Conservation (phyloP, 169 alveolate species). For the Cryptosporidium sp. region DNA sequence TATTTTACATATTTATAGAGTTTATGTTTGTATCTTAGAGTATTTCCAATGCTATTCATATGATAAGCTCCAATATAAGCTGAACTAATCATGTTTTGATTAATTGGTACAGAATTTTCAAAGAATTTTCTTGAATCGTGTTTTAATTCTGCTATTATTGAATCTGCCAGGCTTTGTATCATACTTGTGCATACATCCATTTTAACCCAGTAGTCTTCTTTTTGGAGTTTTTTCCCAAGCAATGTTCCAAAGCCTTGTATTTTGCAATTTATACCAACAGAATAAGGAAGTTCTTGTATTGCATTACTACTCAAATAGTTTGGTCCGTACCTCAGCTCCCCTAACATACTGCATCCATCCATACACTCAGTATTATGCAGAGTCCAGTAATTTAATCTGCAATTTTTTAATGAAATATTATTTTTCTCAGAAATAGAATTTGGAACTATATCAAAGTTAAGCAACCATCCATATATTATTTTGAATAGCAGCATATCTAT, state of each 20-base stretch:
- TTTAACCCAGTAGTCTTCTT: constrained; percentile 19
- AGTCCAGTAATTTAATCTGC: constrained; percentile 66
- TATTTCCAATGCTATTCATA: constrained; percentile 6
- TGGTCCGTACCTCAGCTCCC: constrained; percentile 67
- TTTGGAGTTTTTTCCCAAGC: neutral
- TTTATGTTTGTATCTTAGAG: neutral
- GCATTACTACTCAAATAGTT: constrained; percentile 27
- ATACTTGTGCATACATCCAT: constrained; percentile 22
- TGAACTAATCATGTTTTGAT: neutral
- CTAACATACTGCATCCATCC: constrained; percentile 59
- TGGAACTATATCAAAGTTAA: constrained; percentile 70
- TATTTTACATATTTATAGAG: constrained; percentile 10
- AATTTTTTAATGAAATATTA: constrained; percentile 3
- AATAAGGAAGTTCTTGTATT: constrained; percentile 14
- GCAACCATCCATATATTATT: constrained; percentile 17
- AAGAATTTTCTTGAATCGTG: neutral
- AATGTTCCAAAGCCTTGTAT: neutral
- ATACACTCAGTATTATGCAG: constrained; percentile 35
- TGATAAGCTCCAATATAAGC: constrained; percentile 54
- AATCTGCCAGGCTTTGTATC: constrained; percentile 4
- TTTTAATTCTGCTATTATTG: neutral
- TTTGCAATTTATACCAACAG: constrained; percentile 51
- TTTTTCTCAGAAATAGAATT: constrained; percentile 7
- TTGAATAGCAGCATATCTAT: neutral
- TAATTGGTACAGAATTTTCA: neutral